Conservation (phyloP, 495 filamentous ascomycete species). For the Podospora tetraspora region DNA sequence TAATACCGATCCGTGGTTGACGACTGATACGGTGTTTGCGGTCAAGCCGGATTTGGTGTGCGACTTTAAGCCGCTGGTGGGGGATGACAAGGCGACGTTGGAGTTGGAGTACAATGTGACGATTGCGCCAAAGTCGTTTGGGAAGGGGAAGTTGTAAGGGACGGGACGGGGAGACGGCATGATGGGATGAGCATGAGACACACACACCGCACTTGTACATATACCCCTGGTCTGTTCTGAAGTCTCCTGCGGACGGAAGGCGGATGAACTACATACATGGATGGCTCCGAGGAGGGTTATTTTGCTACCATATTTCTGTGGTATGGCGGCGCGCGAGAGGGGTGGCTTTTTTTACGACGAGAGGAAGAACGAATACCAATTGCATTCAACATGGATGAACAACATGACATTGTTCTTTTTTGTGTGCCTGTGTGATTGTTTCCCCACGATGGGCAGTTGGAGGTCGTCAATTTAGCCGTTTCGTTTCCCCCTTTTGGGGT, state of each 20-base stretch:
- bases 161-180: neutral
- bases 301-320: slow-evolving; percentile 2
- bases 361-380: neutral
- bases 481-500: slow-evolving; percentile 1
- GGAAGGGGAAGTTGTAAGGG: slow-evolving; percentile 41
- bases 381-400: neutral
- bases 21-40: slow-evolving; percentile 71
- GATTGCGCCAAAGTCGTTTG: slow-evolving; percentile 44
- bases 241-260: neutral
- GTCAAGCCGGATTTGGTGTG: slow-evolving; percentile 74
- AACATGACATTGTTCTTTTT: too few relatives aligned
- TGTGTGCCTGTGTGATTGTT: neutral
- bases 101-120: slow-evolving; percentile 65
- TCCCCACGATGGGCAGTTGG: neutral
- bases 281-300: neutral
- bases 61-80: slow-evolving; percentile 60
- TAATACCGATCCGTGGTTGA: slow-evolving; percentile 60
- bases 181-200: neutral
- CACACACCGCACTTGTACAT: neutral
- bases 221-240: neutral
- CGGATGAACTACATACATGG: neutral
- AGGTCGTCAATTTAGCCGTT: slow-evolving; percentile 7
- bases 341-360: neutral
- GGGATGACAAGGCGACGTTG: slow-evolving; percentile 58
- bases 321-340: neutral